Evolutionary conservation across 2,329 filamentous ascomycete genomes (phyloP).

Genomic region (Xylariaceae sp.): DNA sequence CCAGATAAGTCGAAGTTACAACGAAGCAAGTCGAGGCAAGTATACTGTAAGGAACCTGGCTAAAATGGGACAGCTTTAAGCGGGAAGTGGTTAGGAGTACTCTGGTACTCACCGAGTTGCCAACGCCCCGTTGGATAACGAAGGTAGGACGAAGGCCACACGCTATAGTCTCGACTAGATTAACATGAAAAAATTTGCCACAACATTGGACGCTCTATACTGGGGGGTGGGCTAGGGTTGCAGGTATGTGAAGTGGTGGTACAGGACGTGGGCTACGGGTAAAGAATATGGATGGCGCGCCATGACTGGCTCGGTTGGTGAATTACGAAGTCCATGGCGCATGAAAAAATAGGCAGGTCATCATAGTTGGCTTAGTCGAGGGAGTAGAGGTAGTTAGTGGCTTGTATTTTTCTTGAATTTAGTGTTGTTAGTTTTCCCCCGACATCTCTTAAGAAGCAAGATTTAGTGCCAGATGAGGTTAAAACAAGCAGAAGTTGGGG

Average conservation of each 20-base stretch:
- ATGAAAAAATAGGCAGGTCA: constrained; percentile 25
- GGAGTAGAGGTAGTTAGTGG: not conserved
- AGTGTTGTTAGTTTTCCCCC: too few relatives aligned
- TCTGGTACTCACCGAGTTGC: constrained; percentile 23
- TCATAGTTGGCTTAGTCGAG: not conserved
- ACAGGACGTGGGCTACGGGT: constrained; percentile 27
- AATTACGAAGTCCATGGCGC: constrained; percentile 23
- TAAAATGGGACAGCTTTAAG: constrained; percentile 1
- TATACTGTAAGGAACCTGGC: constrained; percentile 6
- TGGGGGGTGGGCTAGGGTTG: constrained; percentile 19
- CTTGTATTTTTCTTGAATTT: not conserved
- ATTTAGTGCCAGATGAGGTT: constrained; percentile 26
- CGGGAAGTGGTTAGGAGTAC: constrained; percentile 20
- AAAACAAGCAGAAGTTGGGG: constrained; percentile 20
- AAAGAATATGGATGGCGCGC: constrained; percentile 14
- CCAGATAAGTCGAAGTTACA: constrained; percentile 11
- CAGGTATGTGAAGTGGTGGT: constrained; percentile 9
- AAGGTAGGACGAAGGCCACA: constrained; percentile 17
- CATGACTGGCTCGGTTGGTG: constrained; percentile 27
- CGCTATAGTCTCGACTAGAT: constrained; percentile 16
- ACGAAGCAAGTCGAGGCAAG: not conserved
- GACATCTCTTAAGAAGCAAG: not conserved
- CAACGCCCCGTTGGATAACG: constrained; percentile 17
- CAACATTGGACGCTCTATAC: constrained; percentile 24
- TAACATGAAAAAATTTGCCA: constrained; percentile 18